Evolutionary conservation across 495 filamentous ascomycete genomes (phyloP), one percentile per base, ranked within the genome.

Genomic region (Aspergillus biplanus): DNA sequence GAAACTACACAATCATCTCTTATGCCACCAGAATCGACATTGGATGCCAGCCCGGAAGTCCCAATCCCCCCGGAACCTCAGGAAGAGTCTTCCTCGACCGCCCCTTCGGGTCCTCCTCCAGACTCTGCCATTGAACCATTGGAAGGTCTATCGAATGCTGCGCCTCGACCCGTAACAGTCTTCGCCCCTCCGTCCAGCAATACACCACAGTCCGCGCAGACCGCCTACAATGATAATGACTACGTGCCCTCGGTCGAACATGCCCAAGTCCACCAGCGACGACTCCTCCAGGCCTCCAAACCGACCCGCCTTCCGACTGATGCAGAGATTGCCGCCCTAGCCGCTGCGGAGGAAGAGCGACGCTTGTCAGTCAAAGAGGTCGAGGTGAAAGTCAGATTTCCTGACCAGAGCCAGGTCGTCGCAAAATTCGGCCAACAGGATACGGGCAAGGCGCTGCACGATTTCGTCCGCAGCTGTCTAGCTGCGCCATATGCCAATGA

Each of bases 241-340:
- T 98, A 90, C 72, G 83, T 90, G 31, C 92, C 93, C 2, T 91
- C 90, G 18, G 86, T 97, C 65, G 90, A 89, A 46, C 92, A 98
- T 65, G 91, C 92, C 33, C 89, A 93, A 68, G 78, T 86, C 11
- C 90, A 94, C 67, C 93, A 98, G 74, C 80, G 85, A 33, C 82
- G 87, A 16, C 88, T 98, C 7, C 80, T 85, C 53, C 73, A 79
- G 27, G 76, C 80, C 7, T 82, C 85, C 31, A 86, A 85, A 33
- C 92, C 92, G 71, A 85, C 84, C 64, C 88, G 86, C 75, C 83
- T 78, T 15, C 75, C 72, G n/a, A 78, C 75, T 34, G 81, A 84
- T 56, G 78, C 77, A 21, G 83, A 85, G 58, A 75, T 84, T n/a
- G 75, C 74, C 12, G 80, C 77, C 32, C 78, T 82, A 58, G 75